Conservation (phyloP, 495 filamentous ascomycete species). For the Aspergillus leporis region DNA sequence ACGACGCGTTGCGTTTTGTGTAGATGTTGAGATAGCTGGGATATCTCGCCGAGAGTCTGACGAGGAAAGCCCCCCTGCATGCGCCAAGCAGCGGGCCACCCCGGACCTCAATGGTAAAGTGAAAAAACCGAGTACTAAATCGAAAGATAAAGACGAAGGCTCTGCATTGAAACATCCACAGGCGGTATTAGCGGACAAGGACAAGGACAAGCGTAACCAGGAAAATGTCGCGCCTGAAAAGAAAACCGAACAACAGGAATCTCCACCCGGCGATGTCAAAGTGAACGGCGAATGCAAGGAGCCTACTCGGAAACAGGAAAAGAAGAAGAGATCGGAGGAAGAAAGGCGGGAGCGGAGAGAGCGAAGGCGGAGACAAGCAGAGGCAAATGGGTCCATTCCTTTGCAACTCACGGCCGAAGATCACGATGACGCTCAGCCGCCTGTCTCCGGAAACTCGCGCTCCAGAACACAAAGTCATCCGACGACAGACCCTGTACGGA, state of each 20-base stretch:
- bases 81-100: constrained; percentile 26
- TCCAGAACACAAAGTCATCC: constrained; percentile 65
- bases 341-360: constrained; percentile 86
- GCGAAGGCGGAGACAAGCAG: constrained; percentile 72
- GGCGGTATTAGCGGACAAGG: constrained; percentile 58
- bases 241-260: constrained; percentile 23
- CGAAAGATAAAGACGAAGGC: constrained; percentile 68
- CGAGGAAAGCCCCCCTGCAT: constrained; percentile 36
- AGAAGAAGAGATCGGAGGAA: constrained; percentile 87
- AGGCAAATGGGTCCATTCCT: constrained; percentile 79
- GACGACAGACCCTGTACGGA: constrained; percentile 87
- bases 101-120: constrained; percentile 40
- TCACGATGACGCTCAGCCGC: constrained; percentile 40
- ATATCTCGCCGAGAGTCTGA: constrained; percentile 48
- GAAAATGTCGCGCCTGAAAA: constrained; percentile 25
- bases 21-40: constrained; percentile 95
- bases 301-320: constrained; percentile 74
- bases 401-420: constrained; percentile 69
- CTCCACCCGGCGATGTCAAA: constrained; percentile 28
- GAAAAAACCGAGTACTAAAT: constrained; percentile 58
- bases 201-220: constrained; percentile 49
- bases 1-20: constrained; percentile 86
- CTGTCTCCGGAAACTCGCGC: constrained; percentile 28
- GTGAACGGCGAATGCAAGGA: constrained; percentile 46
- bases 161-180: constrained; percentile 66